These are phyloP conservation scores for Ophiocordyceps camponoti-floridani DNA, from an alignment of 2,329 filamentous ascomycete species.

Conservation along the genomic window DNA sequence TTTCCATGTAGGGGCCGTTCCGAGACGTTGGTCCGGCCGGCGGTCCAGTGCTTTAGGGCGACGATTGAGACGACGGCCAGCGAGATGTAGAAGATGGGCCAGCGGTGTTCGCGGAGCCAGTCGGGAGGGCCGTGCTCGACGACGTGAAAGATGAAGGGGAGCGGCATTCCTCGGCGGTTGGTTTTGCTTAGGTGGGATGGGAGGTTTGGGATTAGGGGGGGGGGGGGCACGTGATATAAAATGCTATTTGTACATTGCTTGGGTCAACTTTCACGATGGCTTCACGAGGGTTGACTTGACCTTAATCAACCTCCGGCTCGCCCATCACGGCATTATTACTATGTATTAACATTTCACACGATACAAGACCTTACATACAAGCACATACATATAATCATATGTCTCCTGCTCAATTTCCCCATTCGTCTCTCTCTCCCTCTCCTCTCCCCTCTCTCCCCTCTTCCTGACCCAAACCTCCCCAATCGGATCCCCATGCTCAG, in stretches of 20 bases:
- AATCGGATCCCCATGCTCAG: conserved; percentile 47
- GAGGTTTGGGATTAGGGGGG: background rate
- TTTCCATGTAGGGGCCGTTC: conserved; percentile 85
- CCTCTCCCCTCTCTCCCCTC: background rate
- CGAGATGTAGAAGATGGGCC: conserved; percentile 20
- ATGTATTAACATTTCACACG: too few species aligned
- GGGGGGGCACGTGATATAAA: too few species aligned
- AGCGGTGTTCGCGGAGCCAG: conserved; percentile 26
- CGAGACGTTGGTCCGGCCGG: conserved; percentile 53
- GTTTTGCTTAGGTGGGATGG: too few species aligned
- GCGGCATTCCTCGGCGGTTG: conserved; percentile 23
- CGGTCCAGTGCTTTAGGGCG: conserved; percentile 54
- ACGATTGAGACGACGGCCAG: conserved; percentile 19
- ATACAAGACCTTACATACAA: too few species aligned
- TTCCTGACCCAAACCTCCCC: conserved; percentile 44
- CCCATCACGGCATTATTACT: too few species aligned
- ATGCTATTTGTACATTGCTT: too few species aligned
- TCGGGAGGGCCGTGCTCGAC: conserved; percentile 29
- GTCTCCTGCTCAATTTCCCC: too few species aligned
- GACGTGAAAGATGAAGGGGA: conserved; percentile 30
- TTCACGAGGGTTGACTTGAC: too few species aligned
- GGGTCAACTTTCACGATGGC: too few species aligned
- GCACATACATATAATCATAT: too few species aligned
- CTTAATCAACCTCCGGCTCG: too few species aligned
- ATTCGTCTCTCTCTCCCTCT: too few species aligned